Evolutionary conservation across 768 basidiomycete genomes (phyloP).

Genomic region (Leccinum uliginosum): DNA sequence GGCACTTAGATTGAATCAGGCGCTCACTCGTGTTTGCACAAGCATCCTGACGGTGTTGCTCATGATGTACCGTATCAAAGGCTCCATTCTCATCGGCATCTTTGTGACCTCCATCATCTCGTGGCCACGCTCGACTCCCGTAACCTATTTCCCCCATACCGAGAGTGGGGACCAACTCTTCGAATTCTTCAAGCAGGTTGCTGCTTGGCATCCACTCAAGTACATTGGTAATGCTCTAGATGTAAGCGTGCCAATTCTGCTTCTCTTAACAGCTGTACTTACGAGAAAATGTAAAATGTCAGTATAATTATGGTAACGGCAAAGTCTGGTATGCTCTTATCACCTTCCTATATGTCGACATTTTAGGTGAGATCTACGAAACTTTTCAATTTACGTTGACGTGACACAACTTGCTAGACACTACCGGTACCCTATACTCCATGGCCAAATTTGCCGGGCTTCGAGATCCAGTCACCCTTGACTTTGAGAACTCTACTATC

Average conservation of each 20-base stretch:
- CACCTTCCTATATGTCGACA: conserved; percentile 89
- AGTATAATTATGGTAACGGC: conserved; percentile 58
- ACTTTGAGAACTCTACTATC: conserved; percentile 79
- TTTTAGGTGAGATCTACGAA: conserved; percentile 50
- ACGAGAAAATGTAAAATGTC: conserved; percentile 1
- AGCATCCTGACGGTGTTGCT: conserved; percentile 74
- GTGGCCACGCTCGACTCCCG: conserved; percentile 78
- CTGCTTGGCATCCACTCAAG: conserved; percentile 63
- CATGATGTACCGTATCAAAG: conserved; percentile 82
- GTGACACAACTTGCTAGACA: conserved; percentile 23
- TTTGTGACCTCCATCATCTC: conserved; percentile 81
- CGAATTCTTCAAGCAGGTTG: conserved; percentile 82
- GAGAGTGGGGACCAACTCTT: conserved; percentile 64
- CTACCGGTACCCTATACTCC: conserved; percentile 74
- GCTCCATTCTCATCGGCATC: conserved; percentile 80
- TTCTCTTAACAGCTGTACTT: not conserved
- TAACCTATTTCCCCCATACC: conserved; percentile 81
- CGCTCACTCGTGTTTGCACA: conserved; percentile 2
- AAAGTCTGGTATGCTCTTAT: conserved; percentile 83
- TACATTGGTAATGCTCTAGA: conserved; percentile 64
- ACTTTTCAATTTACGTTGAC: not conserved
- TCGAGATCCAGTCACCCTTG: conserved; percentile 76
- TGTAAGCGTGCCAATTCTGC: conserved; percentile 37
- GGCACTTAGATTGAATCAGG: not conserved
- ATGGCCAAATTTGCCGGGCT: conserved; percentile 92